Evolutionary conservation across 2,329 filamentous ascomycete genomes (phyloP), one percentile per base, ranked within the genome.

Genomic region (Colletotrichum horii): DNA sequence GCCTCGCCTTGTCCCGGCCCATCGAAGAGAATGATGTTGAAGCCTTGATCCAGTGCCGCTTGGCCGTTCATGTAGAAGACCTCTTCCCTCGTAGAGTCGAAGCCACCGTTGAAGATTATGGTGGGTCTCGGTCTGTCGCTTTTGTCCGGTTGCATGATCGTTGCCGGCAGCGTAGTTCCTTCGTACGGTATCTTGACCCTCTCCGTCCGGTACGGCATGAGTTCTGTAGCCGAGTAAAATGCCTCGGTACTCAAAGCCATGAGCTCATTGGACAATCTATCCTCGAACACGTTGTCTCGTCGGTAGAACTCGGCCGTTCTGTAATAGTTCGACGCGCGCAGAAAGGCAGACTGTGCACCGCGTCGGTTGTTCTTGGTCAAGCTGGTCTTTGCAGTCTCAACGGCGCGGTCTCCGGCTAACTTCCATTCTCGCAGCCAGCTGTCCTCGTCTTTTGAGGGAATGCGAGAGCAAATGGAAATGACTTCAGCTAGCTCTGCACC

Each of bases 171-270:
- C 22, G 38, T 12, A 0, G 38, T 48, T 48, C 38, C 38, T 48
- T 48, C 38, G 9, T n/a, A 48, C 9, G 19, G 38, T n/a, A 48
- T 48, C 38, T 48, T 48, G 5, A 11, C 9, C 19, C 12, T 48
- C 38, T n/a, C 38, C 6, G 38, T 48, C 5, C 19, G 38, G 1
- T 6, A 48, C 0, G 38, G 38, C 38, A 48, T 48, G 38, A 48
- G 19, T 12, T 48, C 9, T 1, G 38, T n/a, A 48, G 19, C 38
- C 0, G 9, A 48, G 38, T 48, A 48, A n/a, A 48, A n/a, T 0
- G 19, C 38, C 19, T n/a, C 5, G 0, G 19, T n/a, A n/a, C 38
- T 48, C 19, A 48, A n/a, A 0, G 0, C 3, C 19, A 48, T 48
- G 38, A 48, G 38, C 38, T 7, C 38, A 0, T n/a, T n/a, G 38